Base-by-base conservation (phyloP, 2,329 filamentous ascomycete species). In the Lachnellula hyalina region DNA sequence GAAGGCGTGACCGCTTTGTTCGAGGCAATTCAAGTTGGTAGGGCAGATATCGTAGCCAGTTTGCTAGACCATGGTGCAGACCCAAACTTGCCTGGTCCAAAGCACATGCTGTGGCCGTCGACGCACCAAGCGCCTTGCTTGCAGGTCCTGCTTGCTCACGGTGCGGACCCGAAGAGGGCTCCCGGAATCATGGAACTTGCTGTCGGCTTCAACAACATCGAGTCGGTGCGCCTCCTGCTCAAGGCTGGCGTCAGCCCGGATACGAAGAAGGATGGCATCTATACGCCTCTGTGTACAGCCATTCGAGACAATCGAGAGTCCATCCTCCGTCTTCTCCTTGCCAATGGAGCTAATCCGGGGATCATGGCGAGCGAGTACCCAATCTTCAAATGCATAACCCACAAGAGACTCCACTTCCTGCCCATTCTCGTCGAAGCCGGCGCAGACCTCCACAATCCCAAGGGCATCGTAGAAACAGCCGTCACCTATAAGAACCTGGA, bases 31-130 rank as follows among this genome's bases (percentile, higher is more conserved):
- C 74, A 76, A 48, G 72, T 73, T 17, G 77, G 76, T 11, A 76
- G 84, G 5, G 70, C 77, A 48, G 83, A 86, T 55, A 73, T 86
- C 1, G 78, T 85, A 56, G 74, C 70, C 1, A 65, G 72, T 3
- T 67, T 83, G 15, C 69, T 84, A 2, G 75, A 86, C 50, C 77
- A 84, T 52, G 78, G 80, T 3, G 86, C 85, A 2, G 79, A 87
- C 62, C 79, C 84, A 8, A 89, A 89, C 65, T 72, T 87, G 5
- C 85, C 85, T 1, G 84, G 82, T 1, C 84, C 84, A 11, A 86
- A 87, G 68, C 82, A 88, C 71, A 80, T 84, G 70, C 75, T 89
- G 23, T 85, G 85, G 85, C 82, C 83, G 2, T 76, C 84, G 0
- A 79, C 78, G 0, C 81, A 83, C 68, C 76, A 84, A 50, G 74